A percentile compares a stretch with the other conserved stretches of the same genome.
Evolutionary conservation across 768 basidiomycete species (phyloP).

Genomic region (Phanerochaete carnosa): DNA sequence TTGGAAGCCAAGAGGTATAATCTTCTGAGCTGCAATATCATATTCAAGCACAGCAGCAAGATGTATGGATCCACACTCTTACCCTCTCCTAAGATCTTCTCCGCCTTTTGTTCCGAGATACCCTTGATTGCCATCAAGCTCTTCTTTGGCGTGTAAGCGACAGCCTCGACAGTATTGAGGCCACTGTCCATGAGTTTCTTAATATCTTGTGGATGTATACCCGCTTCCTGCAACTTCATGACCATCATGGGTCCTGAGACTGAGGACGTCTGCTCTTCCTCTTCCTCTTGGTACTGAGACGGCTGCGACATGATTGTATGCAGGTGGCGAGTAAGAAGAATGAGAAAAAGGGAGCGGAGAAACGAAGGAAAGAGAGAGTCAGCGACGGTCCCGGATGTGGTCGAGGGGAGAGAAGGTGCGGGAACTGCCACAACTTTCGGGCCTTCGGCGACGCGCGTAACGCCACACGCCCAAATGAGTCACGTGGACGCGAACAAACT

Average conservation of each 20-base stretch:
- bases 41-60: background rate
- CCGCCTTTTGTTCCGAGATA: conserved; percentile 95
- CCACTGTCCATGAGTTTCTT: conserved; percentile 94
- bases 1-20: conserved; percentile 95
- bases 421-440: background rate
- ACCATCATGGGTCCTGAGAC: conserved; percentile 83
- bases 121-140: conserved; percentile 87
- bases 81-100: conserved; percentile 94
- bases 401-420: background rate
- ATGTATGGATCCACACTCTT: too few relatives aligned
- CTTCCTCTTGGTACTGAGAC: conserved; percentile 48
- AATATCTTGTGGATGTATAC: conserved; percentile 86
- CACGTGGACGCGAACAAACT: conserved; percentile 22
- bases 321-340: background rate
- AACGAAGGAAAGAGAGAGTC: background rate
- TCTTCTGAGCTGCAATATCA: conserved; percentile 74
- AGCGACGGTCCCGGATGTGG: background rate
- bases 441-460: conserved; percentile 6
- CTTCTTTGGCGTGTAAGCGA: conserved; percentile 97
- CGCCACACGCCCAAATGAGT: conserved; percentile 8
- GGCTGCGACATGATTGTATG: conserved; percentile 25
- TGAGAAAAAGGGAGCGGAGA: background rate
- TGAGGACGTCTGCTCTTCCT: conserved; percentile 48
- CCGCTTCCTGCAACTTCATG: conserved; percentile 81
- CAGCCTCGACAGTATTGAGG: conserved; percentile 89